A percentile compares a stretch with the other conserved stretches of the same genome.
These are phyloP conservation scores for Picea abies DNA, from an alignment of 83 land plant genomes.

Conservation along the genomic window DNA sequence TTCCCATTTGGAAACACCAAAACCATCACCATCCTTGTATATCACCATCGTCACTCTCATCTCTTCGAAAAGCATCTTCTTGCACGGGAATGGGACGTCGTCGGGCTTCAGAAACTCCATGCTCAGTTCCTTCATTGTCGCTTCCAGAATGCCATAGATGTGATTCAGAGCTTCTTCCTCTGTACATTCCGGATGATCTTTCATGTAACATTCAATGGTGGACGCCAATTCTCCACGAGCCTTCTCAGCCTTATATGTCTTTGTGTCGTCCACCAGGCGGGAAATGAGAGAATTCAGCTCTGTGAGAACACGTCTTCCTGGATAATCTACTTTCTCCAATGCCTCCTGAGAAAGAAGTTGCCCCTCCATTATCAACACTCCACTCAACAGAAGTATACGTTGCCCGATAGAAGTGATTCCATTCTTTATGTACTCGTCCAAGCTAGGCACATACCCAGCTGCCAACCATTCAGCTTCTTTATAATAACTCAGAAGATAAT, in stretches of 20 bases:
- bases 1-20: too few relatives aligned
- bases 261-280: background rate
- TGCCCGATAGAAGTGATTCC: background rate
- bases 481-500: background rate
- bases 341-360: background rate
- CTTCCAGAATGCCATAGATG: background rate
- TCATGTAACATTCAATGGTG: background rate
- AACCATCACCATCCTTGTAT: too few relatives aligned
- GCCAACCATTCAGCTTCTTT: background rate
- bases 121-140: background rate
- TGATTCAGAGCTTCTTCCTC: background rate
- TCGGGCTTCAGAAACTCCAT: background rate
- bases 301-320: background rate
- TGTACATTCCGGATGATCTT: background rate
- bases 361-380: background rate
- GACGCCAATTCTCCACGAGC: constrained; percentile 10
- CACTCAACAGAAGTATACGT: background rate
- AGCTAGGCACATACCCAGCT: background rate
- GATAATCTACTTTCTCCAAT: background rate
- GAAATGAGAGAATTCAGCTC: background rate
- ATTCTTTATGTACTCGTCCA: background rate
- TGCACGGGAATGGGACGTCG: background rate
- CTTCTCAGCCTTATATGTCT: background rate
- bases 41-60: too few relatives aligned
- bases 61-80: background rate